phyloP scores from a whole-genome alignment of 2,329 filamentous ascomycete genomes.

The Penicillium psychrosexuale region DNA sequence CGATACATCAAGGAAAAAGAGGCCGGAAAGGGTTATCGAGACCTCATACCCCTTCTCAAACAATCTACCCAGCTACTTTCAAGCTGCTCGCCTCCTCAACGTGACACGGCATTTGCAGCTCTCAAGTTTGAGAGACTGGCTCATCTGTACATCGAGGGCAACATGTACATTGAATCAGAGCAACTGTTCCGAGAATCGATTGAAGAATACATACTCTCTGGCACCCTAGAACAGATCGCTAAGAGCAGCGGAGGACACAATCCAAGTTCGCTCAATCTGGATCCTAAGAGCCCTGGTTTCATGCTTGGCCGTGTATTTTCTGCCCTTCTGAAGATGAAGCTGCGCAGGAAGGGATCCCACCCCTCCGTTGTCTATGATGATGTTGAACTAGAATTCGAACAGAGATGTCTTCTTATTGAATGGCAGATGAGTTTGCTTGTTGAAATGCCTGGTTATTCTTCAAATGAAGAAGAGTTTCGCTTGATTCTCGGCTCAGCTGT shows the following conservation, averaged over 20 bases:
- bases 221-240: conserved; percentile 32
- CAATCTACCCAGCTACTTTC: conserved; percentile 41
- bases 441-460: conserved; percentile 28
- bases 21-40: conserved; percentile 29
- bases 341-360: conserved; percentile 30
- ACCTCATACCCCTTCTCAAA: conserved; percentile 40
- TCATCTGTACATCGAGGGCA: conserved; percentile 40
- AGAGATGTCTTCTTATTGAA: conserved; percentile 35
- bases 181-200: conserved; percentile 42
- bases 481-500: conserved; percentile 28
- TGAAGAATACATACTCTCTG: conserved; percentile 39
- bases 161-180: conserved; percentile 35
- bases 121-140: conserved; percentile 47
- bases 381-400: conserved; percentile 21
- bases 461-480: conserved; percentile 30
- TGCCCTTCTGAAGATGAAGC: conserved; percentile 36
- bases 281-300: conserved; percentile 36
- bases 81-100: conserved; percentile 33
- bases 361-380: conserved; percentile 33
- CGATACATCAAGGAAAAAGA: conserved; percentile 46
- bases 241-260: conserved; percentile 27
- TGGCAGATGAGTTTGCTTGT: conserved; percentile 39
- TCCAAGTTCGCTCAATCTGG: conserved; percentile 29
- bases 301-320: conserved; percentile 39
- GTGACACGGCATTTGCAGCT: conserved; percentile 39